A percentile compares a stretch with the other conserved stretches of the same genome.
These are phyloP conservation scores for Neurospora hispaniola DNA, from an alignment of 495 filamentous ascomycete genomes.

Conservation along the genomic window DNA sequence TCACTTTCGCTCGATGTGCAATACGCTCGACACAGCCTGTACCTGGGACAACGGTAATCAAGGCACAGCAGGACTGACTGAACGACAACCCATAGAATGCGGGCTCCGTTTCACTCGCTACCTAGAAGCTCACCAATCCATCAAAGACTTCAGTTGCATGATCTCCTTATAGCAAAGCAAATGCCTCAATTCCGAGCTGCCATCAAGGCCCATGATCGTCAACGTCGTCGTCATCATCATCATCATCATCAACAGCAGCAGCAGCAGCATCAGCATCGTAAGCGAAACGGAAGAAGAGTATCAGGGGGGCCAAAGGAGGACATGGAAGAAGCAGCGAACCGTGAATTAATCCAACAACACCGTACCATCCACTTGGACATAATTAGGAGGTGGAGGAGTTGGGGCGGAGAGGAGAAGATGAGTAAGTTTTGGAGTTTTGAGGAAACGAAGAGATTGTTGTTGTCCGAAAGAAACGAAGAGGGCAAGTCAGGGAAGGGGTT, in stretches of 20 bases:
- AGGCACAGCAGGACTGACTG: conserved; percentile 30
- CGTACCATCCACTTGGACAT: conserved; percentile 67
- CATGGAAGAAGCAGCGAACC: conserved; percentile 6
- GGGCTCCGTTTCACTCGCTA: conserved; percentile 57
- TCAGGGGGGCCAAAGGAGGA: neutral
- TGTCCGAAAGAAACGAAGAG: neutral
- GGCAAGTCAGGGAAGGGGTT: neutral
- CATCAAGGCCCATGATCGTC: neutral
- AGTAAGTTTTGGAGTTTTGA: conserved; percentile 66
- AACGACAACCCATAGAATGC: conserved; percentile 45
- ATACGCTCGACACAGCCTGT: conserved; percentile 51
- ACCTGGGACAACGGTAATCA: conserved; percentile 34
- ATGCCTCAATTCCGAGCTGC: conserved; percentile 66
- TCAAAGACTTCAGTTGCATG: conserved; percentile 76
- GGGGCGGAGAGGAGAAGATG: conserved; percentile 68
- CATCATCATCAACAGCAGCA: neutral
- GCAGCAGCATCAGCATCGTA: too few species aligned
- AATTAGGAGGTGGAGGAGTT: conserved; percentile 62
- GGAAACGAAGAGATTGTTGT: conserved; percentile 30
- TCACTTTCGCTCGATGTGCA: conserved; percentile 67
- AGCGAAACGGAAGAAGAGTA: neutral
- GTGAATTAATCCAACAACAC: conserved; percentile 67
- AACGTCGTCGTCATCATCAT: neutral
- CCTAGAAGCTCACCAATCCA: conserved; percentile 67
- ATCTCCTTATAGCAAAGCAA: conserved; percentile 64